Evolutionary conservation across 441 rosid species (phyloP).

Genomic region (Adansonia grandidieri): DNA sequence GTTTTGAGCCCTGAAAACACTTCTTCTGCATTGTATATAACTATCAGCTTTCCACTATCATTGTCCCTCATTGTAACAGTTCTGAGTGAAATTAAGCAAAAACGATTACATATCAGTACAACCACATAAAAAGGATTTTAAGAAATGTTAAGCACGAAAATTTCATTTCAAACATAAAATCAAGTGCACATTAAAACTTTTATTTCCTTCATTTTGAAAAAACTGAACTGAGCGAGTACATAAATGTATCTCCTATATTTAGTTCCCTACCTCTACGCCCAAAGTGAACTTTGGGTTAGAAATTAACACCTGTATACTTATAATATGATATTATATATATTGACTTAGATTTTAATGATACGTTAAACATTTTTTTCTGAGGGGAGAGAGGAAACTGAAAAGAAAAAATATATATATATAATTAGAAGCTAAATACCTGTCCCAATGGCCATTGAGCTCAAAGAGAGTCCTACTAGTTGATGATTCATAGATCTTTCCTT

Average conservation of each 20-base stretch:
- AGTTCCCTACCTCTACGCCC: too few species aligned
- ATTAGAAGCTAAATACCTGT: conserved; percentile 43
- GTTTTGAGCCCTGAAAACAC: conserved; percentile 51
- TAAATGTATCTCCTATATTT: too few species aligned
- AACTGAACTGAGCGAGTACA: too few species aligned
- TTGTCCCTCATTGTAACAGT: conserved; percentile 57
- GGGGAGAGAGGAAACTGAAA: neutral
- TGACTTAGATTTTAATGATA: neutral
- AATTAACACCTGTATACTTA: neutral
- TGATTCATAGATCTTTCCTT: conserved; percentile 63
- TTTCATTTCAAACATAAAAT: neutral
- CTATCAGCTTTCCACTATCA: conserved; percentile 43
- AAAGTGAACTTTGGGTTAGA: too few species aligned
- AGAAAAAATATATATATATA: neutral
- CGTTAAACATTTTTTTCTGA: too few species aligned
- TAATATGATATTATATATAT: neutral
- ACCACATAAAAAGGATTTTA: neutral
- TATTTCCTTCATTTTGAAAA: too few species aligned
- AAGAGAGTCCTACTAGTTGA: conserved; percentile 48
- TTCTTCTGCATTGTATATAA: conserved; percentile 66
- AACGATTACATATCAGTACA: neutral
- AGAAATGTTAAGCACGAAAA: neutral
- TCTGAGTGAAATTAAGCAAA: conserved; percentile 36
- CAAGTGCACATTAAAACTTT: too few species aligned
- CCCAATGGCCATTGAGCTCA: conserved; percentile 76